A percentile compares a stretch with the other conserved stretches of the same genome.
Conservation (phyloP, 371 early-diverging fungal species). For the Mortierella sp. region DNA sequence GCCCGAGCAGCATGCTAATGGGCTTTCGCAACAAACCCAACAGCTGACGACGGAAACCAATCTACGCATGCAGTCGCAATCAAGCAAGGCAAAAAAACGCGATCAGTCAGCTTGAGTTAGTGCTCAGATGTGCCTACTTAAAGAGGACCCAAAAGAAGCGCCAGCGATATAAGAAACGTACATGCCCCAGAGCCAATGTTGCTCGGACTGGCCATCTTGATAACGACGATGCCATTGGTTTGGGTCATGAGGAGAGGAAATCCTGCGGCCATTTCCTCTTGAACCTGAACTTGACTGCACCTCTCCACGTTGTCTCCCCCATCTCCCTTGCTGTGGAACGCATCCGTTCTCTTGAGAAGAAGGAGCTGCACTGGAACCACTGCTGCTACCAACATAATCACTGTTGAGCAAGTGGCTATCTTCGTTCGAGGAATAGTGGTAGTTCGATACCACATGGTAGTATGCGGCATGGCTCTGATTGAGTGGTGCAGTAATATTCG, state of each 20-base stretch:
- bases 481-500: constrained; percentile 7
- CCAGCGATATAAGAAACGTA: constrained; percentile 16
- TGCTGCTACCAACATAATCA: not conserved
- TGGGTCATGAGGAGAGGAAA: not conserved
- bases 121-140: not conserved
- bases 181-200: constrained; percentile 40
- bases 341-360: not conserved
- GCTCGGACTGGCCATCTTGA: constrained; percentile 5
- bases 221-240: constrained; percentile 10
- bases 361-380: constrained; percentile 1
- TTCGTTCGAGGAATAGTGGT: constrained; percentile 31
- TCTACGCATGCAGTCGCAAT: constrained; percentile 3
- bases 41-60: constrained; percentile 21
- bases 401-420: not conserved
- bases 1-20: constrained; percentile 27
- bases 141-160: not conserved
- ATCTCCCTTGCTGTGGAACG: constrained; percentile 15
- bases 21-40: constrained; percentile 45
- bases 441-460: constrained; percentile 43
- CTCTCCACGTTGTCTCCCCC: constrained; percentile 24
- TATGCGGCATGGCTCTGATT: constrained; percentile 48
- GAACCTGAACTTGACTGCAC: constrained; percentile 15
- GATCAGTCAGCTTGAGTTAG: not conserved
- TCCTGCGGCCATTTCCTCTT: not conserved
- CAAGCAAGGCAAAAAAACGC: not conserved